Base-by-base conservation (phyloP, 176 grass and related monocot genomes). In the Aechmea fasciata region DNA sequence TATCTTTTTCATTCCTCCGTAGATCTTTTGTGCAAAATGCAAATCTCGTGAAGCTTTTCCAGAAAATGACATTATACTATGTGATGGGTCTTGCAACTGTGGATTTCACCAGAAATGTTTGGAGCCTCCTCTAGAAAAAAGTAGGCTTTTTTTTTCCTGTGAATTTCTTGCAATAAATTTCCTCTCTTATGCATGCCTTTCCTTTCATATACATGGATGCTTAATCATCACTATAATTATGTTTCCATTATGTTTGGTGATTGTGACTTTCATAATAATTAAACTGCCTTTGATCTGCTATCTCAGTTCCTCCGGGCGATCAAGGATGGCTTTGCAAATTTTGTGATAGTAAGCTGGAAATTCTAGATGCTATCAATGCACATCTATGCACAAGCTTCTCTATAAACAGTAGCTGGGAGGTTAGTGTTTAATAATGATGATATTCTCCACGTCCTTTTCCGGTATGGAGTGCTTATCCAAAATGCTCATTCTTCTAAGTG, bases 291-390 rank as follows among this genome's bases (percentile, higher is more conserved):
- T 57, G n/a, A 26, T 22, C 41, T 73, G 51, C 29, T 69, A 74
- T 75, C 26, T 73, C 67, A 83, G 69, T 75, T 85, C 68, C 81
- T 71, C 71, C 73, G 72, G 80, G 73, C 49, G 74, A 82, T 75
- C 76, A 78, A 74, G 86, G 82, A 68, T 86, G 72, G 92, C 83
- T 91, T 81, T 99, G 89, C 80, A 93, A 85, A 87, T 90, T 87
- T 82, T 89, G 85, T 78, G 86, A 83, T 61, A 87, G 81, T 72
- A 99, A 88, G 83, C 67, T 73, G 52, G 81, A 73, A 67, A 78
- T 99, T 86, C 74, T 99, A 85, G 94, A 99, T 75, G 69, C 86
- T 70, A 75, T 90, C 69, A 99, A 99, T 82, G 94, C 89, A 75
- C 87, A 99, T 85, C 77, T 99, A 63, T 83, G 87, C 63, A 93